Base-by-base conservation (phyloP, 768 basidiomycete species). In the Lactarius quietus region DNA sequence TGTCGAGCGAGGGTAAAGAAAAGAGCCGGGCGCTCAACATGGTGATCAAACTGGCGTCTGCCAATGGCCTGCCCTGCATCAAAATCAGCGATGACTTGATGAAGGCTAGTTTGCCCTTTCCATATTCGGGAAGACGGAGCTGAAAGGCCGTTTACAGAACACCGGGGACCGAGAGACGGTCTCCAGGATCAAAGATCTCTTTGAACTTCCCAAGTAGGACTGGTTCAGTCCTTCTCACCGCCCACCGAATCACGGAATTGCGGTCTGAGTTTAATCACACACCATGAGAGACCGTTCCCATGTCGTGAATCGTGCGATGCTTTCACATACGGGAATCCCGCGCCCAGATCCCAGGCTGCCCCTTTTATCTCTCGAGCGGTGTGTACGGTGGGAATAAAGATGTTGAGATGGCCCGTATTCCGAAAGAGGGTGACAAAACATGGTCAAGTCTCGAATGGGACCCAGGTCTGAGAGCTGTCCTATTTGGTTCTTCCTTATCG, bases 41-140 rank as follows among this genome's bases (percentile, higher is more conserved):
- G 73, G 96, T 99, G 57, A 95, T 98, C 78, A 98, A 98, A 72
- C 80, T 99, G 10, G 83, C 85, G 43, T 82, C 84, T 53, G 87
- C 97, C 15, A 80, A 92, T 71, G 83, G 82, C 12, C 80, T 80
- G 63, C 85, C 87, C 1, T 96, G 94, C 69, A 85, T 98, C 70
- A 98, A 99, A 77, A 86, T 99, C 70, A 95, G 93, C 62, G 97
- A 98, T 74, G 95, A 98, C 72, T 73, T 88, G 61, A 88, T 80
- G 10, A 99, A 98, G 85, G 88, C 86, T 39, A 14, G 72, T 56
- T 6, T 35, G 57, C 26, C 43, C 39, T 14, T 14, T 60, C 15
- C 20, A 54, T 39, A 26, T 23, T 65, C 55, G 15, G 54, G 17
- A 57, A 36, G 57, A 29, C n/a, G 36, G 29, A 53, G 52, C 43